Percentiles rank a stretch among this genome's conserved stretches.
Conservation (phyloP, 108 stramenopile species). For the Tribonema minus region DNA sequence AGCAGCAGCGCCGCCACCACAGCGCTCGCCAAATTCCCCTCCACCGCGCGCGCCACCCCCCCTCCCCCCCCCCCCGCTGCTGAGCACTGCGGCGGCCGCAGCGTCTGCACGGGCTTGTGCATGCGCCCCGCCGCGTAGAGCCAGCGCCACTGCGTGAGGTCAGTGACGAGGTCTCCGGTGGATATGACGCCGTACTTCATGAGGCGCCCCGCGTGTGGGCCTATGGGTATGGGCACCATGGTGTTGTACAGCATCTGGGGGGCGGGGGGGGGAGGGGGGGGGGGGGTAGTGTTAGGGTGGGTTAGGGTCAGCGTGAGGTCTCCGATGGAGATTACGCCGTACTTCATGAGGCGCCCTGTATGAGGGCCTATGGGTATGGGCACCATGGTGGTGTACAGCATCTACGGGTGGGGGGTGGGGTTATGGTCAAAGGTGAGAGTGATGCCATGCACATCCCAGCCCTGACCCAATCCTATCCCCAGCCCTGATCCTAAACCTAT, state of each 20-base stretch:
- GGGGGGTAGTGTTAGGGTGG: not conserved
- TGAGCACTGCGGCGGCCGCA: conserved; percentile 4
- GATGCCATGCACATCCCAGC: too few relatives aligned
- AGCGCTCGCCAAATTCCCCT: conserved; percentile 27
- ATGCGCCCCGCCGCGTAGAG: conserved; percentile 54
- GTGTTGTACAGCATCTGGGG: conserved; percentile 44
- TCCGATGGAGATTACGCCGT: conserved; percentile 49
- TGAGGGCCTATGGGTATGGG: conserved; percentile 9
- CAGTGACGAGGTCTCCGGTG: conserved; percentile 24
- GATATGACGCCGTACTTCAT: conserved; percentile 60
- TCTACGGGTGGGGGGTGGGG: not conserved
- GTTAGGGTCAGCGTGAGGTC: too few relatives aligned
- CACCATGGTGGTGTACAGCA: not conserved
- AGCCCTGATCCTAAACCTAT: too few relatives aligned
- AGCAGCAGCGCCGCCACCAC: conserved; percentile 37
- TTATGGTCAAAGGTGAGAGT: too few relatives aligned
- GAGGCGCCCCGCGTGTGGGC: conserved; percentile 39
- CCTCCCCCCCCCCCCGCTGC: not conserved
- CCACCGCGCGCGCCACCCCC: not conserved
- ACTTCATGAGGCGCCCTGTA: conserved; percentile 53
- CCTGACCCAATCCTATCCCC: too few relatives aligned
- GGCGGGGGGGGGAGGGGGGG: not conserved
- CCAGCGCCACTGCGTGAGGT: conserved; percentile 48
- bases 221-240: conserved; percentile 24
- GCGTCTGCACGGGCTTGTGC: conserved; percentile 53